Evolutionary conservation across 176 grass and related monocot genomes (phyloP), one percentile per base, ranked within the genome.

Genomic region (Themeda triandra): DNA sequence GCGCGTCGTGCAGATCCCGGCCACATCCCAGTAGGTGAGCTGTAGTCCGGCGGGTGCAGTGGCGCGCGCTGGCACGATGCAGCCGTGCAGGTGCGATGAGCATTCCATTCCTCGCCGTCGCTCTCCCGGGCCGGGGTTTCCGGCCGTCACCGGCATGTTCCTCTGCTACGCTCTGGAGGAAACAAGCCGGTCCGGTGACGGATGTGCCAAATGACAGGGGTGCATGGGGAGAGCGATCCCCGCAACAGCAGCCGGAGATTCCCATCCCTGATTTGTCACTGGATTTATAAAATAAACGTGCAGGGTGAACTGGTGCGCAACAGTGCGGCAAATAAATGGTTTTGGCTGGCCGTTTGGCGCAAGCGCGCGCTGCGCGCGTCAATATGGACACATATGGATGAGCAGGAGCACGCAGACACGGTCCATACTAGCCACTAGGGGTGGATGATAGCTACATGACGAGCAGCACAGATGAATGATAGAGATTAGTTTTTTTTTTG

Each of bases 11-110:
- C 19, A 60, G 56, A 86, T 75, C 84, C 12, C 19, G 4, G 4
- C 4, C 56, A 62, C 23, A 18, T 18, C 6, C 65, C 73, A 64
- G 85, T 87, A 51, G 89, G 89, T 87, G 81, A 87, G 81, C 69
- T 65, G 89, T 84, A 45, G 85, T 13, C 73, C 27, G 79, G 73
- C 35, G 24, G 73, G 42, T 6, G 56, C 45, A 71, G 88, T 56
- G 71, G 75, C 58, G 13, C 56, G 13, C 71, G 42, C 35, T 18
- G 66, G 73, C 74, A 71, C 21, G 48, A 67, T 49, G 71, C 25
- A 23, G 35, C 19, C 25, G 78, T 39, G 56, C 35, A 25, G 78
- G 27, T 17, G 25, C 27, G 69, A 12, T 19, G 78, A 39, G 56
- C 35, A 25, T 71, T 71, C 78, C 56, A 12, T 10, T 8, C 39